Evolutionary conservation across 805 yeast genomes (phyloP).

Genomic region (Dipodascus albidus): DNA sequence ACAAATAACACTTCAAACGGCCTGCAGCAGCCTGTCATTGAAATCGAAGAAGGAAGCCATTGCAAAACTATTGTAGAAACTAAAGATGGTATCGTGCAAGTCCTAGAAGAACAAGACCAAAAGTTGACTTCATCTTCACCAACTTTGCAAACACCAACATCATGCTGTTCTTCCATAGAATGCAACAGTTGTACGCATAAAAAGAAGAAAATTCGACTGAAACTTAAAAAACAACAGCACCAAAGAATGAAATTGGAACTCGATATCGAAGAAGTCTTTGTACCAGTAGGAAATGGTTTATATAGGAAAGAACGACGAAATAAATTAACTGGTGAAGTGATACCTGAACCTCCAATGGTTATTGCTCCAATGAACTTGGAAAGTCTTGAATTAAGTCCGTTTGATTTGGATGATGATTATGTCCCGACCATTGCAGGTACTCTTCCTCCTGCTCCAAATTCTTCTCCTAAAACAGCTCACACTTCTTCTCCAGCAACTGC

Average conservation of each 20-base stretch:
- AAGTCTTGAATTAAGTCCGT: constrained; percentile 10
- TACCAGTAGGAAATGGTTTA: constrained; percentile 25
- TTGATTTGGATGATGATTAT: constrained; percentile 5
- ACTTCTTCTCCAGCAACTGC: neutral
- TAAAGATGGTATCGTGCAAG: constrained; percentile 13
- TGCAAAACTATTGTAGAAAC: constrained; percentile 16
- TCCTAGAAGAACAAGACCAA: constrained; percentile 7
- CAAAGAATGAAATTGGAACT: constrained; percentile 6
- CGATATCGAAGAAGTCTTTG: constrained; percentile 23
- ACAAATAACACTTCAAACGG: constrained; percentile 4
- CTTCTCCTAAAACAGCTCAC: neutral
- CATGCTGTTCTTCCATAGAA: neutral
- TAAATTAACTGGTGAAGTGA: constrained; percentile 1
- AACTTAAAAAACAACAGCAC: constrained; percentile 2
- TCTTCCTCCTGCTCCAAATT: neutral
- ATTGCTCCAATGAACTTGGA: constrained; percentile 26
- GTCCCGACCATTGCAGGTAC: neutral
- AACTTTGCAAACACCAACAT: neutral
- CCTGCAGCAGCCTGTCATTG: constrained; percentile 7
- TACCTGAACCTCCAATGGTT: constrained; percentile 15
- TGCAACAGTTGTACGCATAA: neutral
- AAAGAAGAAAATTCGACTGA: constrained; percentile 8
- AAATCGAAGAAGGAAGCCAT: constrained; percentile 14
- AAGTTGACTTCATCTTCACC: neutral
- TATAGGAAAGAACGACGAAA: constrained; percentile 19